Conservation (phyloP, 805 yeast species). For the Saccharomycopsis vini region DNA sequence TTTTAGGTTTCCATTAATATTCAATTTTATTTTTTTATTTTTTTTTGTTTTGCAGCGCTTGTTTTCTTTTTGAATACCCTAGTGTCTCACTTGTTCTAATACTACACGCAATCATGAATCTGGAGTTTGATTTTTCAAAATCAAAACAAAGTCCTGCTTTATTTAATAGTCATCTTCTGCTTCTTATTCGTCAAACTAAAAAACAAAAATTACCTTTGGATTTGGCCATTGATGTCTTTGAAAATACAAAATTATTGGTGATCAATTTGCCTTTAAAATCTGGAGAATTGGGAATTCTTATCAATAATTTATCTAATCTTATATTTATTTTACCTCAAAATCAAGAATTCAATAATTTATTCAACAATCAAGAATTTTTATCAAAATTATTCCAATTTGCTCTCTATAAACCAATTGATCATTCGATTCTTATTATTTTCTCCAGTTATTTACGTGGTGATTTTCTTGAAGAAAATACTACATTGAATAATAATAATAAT, state of each 20-base stretch:
- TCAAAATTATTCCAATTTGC: slow-evolving; percentile 4
- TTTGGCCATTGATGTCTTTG: slow-evolving; percentile 1
- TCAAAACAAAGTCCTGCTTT: too few species aligned
- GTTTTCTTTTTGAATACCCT: too few species aligned
- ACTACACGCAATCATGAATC: too few species aligned
- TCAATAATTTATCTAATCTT: slow-evolving; percentile 3
- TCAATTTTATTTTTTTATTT: too few species aligned
- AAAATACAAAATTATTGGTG: not conserved
- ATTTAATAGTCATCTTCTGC: too few species aligned
- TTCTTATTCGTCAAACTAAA: not conserved
- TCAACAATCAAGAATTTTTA: slow-evolving; percentile 13
- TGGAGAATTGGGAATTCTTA: not conserved
- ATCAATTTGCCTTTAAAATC: not conserved
- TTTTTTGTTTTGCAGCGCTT: too few species aligned
- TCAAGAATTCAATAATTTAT: slow-evolving; percentile 7
- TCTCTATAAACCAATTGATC: not conserved
- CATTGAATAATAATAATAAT: slow-evolving; percentile 5
- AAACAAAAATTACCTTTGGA: slow-evolving; percentile 8
- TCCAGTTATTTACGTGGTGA: slow-evolving; percentile 15
- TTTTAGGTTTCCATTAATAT: too few species aligned
- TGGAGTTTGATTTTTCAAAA: too few species aligned
- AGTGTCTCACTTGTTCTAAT: too few species aligned
- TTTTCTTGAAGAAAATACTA: slow-evolving; percentile 11
- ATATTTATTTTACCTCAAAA: slow-evolving; percentile 12
- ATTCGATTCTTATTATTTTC: slow-evolving; percentile 7